Base-by-base conservation (phyloP, 1,284 basidiomycete species). In the Leccinum pachyderme region DNA sequence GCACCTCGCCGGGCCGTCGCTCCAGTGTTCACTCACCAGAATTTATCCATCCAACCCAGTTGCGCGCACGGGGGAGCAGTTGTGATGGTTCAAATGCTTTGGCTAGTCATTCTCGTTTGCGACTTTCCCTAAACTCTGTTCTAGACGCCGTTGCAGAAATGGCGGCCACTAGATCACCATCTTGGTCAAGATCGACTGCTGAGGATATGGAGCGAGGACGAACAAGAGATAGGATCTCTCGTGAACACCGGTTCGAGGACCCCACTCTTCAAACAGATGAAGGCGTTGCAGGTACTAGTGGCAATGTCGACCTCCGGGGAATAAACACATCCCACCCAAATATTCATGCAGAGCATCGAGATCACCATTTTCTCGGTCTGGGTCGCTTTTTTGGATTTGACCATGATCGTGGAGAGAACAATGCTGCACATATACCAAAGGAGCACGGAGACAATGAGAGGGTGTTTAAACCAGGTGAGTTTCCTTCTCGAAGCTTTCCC, bases 401-500 rank as follows among this genome's bases (percentile, higher is more conserved):
- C 22, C 61, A 54, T 27, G 57, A 62, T 12, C 44, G 58, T 11
- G 63, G 57, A 27, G 59, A 52, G 32, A 59, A 58, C 0, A 56
- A 49, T 2, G 28, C 27, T 3, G 51, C 56, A 28, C 52, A 52
- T 0, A 71, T 72, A 33, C 48, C 25, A 18, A 66, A 59, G 39
- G 77, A 78, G 67, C 74, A 75, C 15, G 76, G 78, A 44, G 73
- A 82, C 57, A 82, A 86, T n/a, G 97, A 93, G 89, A 92, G 89
- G 64, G 95, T 97, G 73, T 96, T 98, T 72, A 85, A 87, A 65
- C 89, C 91, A 75, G 95, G 94, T 88, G 52, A 35, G 80, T 71
- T 6, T 31, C 11, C 22, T 12, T 39, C 37, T 22, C 11, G 35
- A 2, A 15, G 7, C 1, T 52, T 29, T 0, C 7, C 13, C 13